Conservation (phyloP, 176 grass and related monocot species). For the Chrysopogon serrulatus region DNA sequence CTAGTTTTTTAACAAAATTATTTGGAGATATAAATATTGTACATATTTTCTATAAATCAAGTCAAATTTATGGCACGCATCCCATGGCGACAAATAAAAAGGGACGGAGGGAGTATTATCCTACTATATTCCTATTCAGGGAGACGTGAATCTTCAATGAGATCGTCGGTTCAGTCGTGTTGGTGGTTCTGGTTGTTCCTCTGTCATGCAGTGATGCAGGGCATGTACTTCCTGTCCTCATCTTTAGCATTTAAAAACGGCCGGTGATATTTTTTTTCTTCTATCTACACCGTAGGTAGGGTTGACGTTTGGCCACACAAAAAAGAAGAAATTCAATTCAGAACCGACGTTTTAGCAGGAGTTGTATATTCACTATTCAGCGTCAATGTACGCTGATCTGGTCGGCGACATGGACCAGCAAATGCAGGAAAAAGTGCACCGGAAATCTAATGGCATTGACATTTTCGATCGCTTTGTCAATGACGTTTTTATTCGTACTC, state of each 20-base stretch:
- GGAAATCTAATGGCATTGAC: background rate
- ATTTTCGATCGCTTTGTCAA: background rate
- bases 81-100: too few relatives aligned
- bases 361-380: too few relatives aligned
- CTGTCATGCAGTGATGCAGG: constrained; percentile 15
- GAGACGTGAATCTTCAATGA: constrained; percentile 16
- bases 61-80: too few relatives aligned
- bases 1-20: too few relatives aligned
- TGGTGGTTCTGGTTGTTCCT: background rate
- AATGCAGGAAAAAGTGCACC: background rate
- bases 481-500: background rate
- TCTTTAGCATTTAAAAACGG: constrained; percentile 13
- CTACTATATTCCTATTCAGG: background rate
- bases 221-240: constrained; percentile 20
- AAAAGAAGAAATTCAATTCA: too few relatives aligned
- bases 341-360: too few relatives aligned
- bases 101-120: too few relatives aligned
- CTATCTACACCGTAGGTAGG: background rate
- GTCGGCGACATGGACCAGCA: background rate
- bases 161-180: background rate
- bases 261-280: background rate
- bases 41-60: too few relatives aligned
- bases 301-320: constrained; percentile 27
- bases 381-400: background rate
- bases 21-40: too few relatives aligned